These are phyloP conservation scores for Fusarium zealandicum DNA, from an alignment of 2,329 filamentous ascomycete species.

Conservation along the genomic window DNA sequence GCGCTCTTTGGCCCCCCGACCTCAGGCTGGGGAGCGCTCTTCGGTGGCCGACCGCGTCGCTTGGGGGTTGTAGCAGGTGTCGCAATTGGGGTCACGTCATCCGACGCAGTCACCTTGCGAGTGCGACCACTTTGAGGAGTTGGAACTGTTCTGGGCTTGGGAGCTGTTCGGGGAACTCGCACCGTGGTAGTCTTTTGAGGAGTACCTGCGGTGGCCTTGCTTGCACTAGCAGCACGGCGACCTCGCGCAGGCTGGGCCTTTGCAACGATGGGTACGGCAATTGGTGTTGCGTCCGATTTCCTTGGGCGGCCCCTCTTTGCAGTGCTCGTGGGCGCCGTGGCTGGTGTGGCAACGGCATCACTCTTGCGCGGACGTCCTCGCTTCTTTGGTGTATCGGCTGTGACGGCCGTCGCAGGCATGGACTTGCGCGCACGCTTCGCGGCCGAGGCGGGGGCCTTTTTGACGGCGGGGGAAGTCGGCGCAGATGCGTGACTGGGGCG, in stretches of 20 bases:
- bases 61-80: conserved; percentile 29
- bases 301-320: conserved; percentile 36
- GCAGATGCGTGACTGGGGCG: conserved; percentile 24
- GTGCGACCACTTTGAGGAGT: conserved; percentile 6
- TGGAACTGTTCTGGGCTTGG: conserved; percentile 5
- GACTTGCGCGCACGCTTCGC: conserved; percentile 31
- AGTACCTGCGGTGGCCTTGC: conserved; percentile 19
- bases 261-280: conserved; percentile 5
- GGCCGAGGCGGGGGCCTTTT: conserved; percentile 13
- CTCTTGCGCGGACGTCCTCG: conserved; percentile 38
- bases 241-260: conserved; percentile 18
- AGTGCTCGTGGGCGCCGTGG: conserved; percentile 7
- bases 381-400: conserved; percentile 32
- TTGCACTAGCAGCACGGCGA: conserved; percentile 22
- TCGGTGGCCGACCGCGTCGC: conserved; percentile 36
- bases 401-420: conserved; percentile 29
- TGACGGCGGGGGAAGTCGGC: conserved; percentile 21
- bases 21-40: conserved; percentile 20
- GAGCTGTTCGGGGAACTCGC: conserved; percentile 18
- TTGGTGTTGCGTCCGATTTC: conserved; percentile 28
- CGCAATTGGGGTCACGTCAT: neutral
- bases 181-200: conserved; percentile 6
- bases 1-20: conserved; percentile 5
- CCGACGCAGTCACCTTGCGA: neutral
- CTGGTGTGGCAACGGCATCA: conserved; percentile 28